These are phyloP conservation scores for Cochlearia excelsa DNA, from an alignment of 345 rosid genomes.

Conservation along the genomic window DNA sequence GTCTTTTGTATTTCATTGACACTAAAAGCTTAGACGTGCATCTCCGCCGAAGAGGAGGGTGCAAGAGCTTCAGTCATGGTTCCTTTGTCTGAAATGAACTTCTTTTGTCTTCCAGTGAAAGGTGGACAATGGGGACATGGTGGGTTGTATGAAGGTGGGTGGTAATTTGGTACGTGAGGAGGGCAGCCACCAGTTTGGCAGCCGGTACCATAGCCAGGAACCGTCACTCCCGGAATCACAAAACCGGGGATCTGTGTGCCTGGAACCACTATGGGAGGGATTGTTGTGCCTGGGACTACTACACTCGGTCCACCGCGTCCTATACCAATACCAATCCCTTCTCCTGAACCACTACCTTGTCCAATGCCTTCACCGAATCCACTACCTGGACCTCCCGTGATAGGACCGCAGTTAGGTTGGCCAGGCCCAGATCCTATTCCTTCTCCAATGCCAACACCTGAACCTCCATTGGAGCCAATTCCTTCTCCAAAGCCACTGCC, in stretches of 20 bases:
- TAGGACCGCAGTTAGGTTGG: slow-evolving; percentile 34
- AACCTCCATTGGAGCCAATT: slow-evolving; percentile 22
- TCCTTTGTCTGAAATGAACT: slow-evolving; percentile 20
- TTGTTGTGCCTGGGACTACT: slow-evolving; percentile 26
- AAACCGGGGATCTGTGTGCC: slow-evolving; percentile 35
- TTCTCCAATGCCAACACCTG: slow-evolving; percentile 34
- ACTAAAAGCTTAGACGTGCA: slow-evolving; percentile 27
- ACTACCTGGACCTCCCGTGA: slow-evolving; percentile 19
- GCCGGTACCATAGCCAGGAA: slow-evolving; percentile 31
- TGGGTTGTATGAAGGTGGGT: slow-evolving; percentile 23
- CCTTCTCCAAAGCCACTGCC: slow-evolving; percentile 36
- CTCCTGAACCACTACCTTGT: slow-evolving; percentile 11
- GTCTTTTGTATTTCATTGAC: slow-evolving; percentile 23
- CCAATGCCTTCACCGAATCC: slow-evolving; percentile 28
- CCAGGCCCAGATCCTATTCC: slow-evolving; percentile 34
- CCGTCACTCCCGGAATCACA: slow-evolving; percentile 32
- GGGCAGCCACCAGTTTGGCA: slow-evolving; percentile 33
- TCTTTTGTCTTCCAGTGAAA: slow-evolving; percentile 18
- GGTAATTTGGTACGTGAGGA: slow-evolving; percentile 23
- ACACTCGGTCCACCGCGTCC: slow-evolving; percentile 26
- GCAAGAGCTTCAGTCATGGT: slow-evolving; percentile 32
- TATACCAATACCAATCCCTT: slow-evolving; percentile 25
- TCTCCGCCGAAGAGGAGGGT: slow-evolving; percentile 21
- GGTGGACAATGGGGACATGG: slow-evolving; percentile 33
- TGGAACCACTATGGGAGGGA: slow-evolving; percentile 33